Conservation (phyloP, 1,139 yeast species). For the Arxiozyma bovina region DNA sequence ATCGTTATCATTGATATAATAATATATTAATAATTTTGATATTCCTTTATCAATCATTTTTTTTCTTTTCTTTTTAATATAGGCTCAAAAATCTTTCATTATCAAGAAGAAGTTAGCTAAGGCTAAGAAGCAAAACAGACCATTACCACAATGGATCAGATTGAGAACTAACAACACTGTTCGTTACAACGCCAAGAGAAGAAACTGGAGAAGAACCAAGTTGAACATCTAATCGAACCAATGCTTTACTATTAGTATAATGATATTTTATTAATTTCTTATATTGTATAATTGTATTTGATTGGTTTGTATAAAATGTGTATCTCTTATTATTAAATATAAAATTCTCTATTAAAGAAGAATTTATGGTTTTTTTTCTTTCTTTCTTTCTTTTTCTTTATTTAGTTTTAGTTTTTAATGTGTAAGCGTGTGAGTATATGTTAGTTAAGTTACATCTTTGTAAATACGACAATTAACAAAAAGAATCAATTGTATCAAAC, state of each 20-base stretch:
- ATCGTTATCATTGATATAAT: slow-evolving; percentile 1
- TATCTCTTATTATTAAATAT: neutral
- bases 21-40: neutral
- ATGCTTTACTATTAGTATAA: neutral
- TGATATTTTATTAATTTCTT: neutral
- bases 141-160: slow-evolving; percentile 99
- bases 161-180: slow-evolving; percentile 96
- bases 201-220: slow-evolving; percentile 99
- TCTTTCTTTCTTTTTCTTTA: too few species aligned
- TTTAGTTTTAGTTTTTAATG: too few species aligned
- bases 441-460: too few species aligned
- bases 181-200: slow-evolving; percentile 99
- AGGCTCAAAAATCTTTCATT: slow-evolving; percentile 96
- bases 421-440: too few species aligned
- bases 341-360: neutral
- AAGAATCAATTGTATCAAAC: neutral
- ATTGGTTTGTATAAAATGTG: slow-evolving; percentile 6
- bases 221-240: slow-evolving; percentile 69
- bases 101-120: slow-evolving; percentile 99
- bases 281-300: neutral
- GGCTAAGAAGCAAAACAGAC: slow-evolving; percentile 99
- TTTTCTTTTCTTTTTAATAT: slow-evolving; percentile 10
- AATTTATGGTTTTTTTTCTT: too few species aligned
- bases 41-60: neutral
- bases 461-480: too few species aligned